Evolutionary conservation across 2,329 filamentous ascomycete species (phyloP), one percentile per base, ranked within the genome.

Genomic region (Seiridium cupressi): DNA sequence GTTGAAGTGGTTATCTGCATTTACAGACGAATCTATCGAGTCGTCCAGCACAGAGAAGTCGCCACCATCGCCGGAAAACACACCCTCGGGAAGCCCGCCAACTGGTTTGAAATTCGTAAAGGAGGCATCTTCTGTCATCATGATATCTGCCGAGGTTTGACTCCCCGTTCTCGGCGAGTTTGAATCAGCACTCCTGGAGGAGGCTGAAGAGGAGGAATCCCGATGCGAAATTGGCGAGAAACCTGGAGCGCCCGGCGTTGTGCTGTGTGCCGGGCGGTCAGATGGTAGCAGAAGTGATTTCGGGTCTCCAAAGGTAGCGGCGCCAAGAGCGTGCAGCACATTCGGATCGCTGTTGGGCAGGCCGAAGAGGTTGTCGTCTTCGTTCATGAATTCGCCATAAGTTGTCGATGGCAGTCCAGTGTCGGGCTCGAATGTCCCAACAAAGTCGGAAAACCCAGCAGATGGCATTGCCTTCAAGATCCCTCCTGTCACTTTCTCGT

Each of bases 201-300:
- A 72, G 9, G 68, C 71, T 34, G 71, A 69, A 7, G 68, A 73
- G 1, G 70, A 68, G 38, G 71, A 73, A 32, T 70, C 69, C 36
- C 70, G 65, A 47, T 72, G 70, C 18, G 68, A 70, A 32, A 63
- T 47, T 11, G 63, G 58, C 35, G 64, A 62, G 35, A 62, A 63
- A 4, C 59, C 62, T 11, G 62, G 42, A 6, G 49, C 53, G n/a
- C 38, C 58, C 59, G 38, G 62, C 44, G 51, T 48, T 60, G 57
- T 11, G 55, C 44, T 48, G 53, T 63, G 61, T 34, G 11, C 46
- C 62, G 62, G 44, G 47, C 51, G 36, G 57, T 48, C 42, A 63
- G 62, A 26, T 58, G 55, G 34, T 53, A 60, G 8, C 47, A 60
- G 38, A 56, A 69, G 64, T 3, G 55, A 36, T 51, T 69, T 70